These are phyloP conservation scores for Phytophthora chlamydospora DNA, from an alignment of 352 stramenopile genomes.

Conservation along the genomic window DNA sequence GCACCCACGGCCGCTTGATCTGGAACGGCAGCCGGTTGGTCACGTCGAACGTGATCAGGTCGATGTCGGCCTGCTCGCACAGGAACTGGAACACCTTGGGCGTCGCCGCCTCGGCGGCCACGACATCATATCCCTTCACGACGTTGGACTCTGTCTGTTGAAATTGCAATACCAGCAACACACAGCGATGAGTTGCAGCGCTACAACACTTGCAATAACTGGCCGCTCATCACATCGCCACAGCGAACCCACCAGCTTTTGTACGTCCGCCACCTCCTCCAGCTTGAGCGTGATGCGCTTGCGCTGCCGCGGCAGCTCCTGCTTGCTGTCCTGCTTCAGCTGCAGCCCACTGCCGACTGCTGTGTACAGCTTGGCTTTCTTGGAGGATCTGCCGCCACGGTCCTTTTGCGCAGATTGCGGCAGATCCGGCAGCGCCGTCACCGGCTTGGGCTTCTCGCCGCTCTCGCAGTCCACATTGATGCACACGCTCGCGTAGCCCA, in stretches of 20 bases:
- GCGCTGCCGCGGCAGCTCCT: constrained; percentile 58
- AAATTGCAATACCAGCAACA: not conserved
- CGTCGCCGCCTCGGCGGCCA: constrained; percentile 70
- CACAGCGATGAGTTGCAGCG: not conserved
- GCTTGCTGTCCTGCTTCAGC: constrained; percentile 34
- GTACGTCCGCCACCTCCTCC: constrained; percentile 69
- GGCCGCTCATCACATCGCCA: not conserved
- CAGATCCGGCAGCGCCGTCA: constrained; percentile 37
- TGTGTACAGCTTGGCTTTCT: constrained; percentile 75
- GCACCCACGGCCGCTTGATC: constrained; percentile 77
- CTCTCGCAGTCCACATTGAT: constrained; percentile 67
- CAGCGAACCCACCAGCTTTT: constrained; percentile 54
- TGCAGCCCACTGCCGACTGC: constrained; percentile 47
- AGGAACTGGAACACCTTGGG: constrained; percentile 85
- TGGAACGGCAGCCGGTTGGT: constrained; percentile 81
- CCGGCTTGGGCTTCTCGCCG: constrained; percentile 60
- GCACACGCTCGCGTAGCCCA: constrained; percentile 68
- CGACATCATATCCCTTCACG: constrained; percentile 77
- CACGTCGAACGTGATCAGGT: constrained; percentile 86
- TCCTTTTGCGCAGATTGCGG: constrained; percentile 40
- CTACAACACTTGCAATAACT: not conserved
- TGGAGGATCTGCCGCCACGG: constrained; percentile 45
- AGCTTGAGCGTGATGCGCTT: constrained; percentile 78
- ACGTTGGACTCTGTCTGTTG: constrained; percentile 55
- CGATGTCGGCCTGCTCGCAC: constrained; percentile 79